Conservation (phyloP, 75 land plant species). For the Picea glauca region DNA sequence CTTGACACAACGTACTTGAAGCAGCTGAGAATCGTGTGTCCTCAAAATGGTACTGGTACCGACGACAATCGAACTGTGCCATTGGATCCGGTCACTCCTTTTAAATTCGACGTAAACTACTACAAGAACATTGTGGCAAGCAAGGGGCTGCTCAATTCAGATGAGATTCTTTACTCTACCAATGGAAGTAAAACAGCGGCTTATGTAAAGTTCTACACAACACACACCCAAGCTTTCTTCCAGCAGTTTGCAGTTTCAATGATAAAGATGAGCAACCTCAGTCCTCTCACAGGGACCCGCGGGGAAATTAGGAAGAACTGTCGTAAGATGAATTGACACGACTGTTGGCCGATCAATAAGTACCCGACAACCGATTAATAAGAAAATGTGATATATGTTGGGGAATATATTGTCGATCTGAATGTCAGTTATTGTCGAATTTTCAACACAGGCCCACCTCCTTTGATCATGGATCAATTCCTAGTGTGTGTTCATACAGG, state of each 20-base stretch:
- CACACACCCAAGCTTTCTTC: slow-evolving; percentile 42
- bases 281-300: slow-evolving; percentile 35
- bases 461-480: too few relatives aligned
- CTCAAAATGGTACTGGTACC: slow-evolving; percentile 58
- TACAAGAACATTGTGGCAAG: slow-evolving; percentile 48
- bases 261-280: slow-evolving; percentile 67
- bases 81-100: slow-evolving; percentile 49
- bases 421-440: too few relatives aligned
- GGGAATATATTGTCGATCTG: too few relatives aligned
- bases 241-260: slow-evolving; percentile 62
- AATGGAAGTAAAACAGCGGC: slow-evolving; percentile 23
- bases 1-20: slow-evolving; percentile 33
- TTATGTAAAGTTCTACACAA: slow-evolving; percentile 58
- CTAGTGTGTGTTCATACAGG: too few relatives aligned
- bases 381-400: too few relatives aligned
- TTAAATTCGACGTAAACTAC: slow-evolving; percentile 70
- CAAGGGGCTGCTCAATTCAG: slow-evolving; percentile 60
- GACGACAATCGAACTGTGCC: slow-evolving; percentile 56
- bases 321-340: slow-evolving; percentile 39
- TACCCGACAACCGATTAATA: too few relatives aligned
- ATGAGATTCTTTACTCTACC: slow-evolving; percentile 45
- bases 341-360: too few relatives aligned
- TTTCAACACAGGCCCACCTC: too few relatives aligned
- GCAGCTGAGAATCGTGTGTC: slow-evolving; percentile 41
- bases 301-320: slow-evolving; percentile 84